Percentiles rank a stretch among this genome's conserved stretches.
Evolutionary conservation across 805 yeast genomes (phyloP).

Genomic region (Ogataea salicorniae): DNA sequence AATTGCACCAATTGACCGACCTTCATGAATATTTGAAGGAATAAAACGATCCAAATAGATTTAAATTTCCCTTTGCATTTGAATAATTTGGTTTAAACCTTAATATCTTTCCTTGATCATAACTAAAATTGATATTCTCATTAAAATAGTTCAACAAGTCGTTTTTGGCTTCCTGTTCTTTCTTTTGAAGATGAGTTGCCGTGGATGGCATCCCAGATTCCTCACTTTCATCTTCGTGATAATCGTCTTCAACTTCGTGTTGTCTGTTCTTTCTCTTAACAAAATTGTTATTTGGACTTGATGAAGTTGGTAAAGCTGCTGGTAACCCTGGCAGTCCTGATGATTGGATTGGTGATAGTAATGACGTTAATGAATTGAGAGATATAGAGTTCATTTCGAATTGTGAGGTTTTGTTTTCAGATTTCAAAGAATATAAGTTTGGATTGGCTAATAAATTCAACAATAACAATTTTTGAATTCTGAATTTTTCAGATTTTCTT

Average conservation of each 20-base stretch:
- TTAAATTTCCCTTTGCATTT: conserved; percentile 8
- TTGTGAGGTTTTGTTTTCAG: conserved; percentile 3
- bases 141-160: conserved; percentile 19
- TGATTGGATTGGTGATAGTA: neutral
- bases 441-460: conserved; percentile 26
- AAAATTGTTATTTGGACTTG: neutral
- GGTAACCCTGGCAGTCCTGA: neutral
- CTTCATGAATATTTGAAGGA: conserved; percentile 20
- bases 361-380: neutral
- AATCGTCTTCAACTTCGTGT: conserved; percentile 3
- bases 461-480: conserved; percentile 23
- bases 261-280: conserved; percentile 11
- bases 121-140: conserved; percentile 19
- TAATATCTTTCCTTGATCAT: conserved; percentile 19
- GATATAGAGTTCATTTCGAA: conserved; percentile 7
- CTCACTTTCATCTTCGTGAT: neutral
- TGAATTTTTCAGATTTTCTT: conserved; percentile 8
- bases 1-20: neutral
- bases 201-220: neutral
- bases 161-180: conserved; percentile 8
- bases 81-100: conserved; percentile 18
- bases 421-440: conserved; percentile 7
- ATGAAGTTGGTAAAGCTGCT: neutral
- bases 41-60: conserved; percentile 19
- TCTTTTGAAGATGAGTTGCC: too few relatives aligned